A percentile compares a stretch with the other conserved stretches of the same genome.
phyloP scores from a whole-genome alignment of 2,329 filamentous ascomycete genomes.

The Aschersonia sp. region DNA sequence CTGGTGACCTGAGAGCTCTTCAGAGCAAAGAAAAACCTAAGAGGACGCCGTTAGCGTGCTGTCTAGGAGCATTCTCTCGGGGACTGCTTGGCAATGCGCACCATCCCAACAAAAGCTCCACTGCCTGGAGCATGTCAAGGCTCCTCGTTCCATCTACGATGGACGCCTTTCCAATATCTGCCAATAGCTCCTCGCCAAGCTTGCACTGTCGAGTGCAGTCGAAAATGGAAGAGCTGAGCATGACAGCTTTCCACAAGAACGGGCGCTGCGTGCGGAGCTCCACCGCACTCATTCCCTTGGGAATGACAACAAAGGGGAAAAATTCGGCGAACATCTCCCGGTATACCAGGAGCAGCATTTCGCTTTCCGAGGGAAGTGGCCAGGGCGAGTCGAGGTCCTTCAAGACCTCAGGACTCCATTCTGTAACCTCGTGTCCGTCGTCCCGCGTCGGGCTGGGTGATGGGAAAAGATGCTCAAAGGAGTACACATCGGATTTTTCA shows the following conservation, averaged over 20 bases:
- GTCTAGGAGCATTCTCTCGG: not conserved
- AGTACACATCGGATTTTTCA: conserved; percentile 10
- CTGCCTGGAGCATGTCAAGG: conserved; percentile 30
- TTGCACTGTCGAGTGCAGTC: conserved; percentile 28
- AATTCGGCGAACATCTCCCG: conserved; percentile 17
- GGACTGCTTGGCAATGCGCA: conserved; percentile 9
- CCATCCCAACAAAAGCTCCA: conserved; percentile 32
- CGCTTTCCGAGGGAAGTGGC: conserved; percentile 26
- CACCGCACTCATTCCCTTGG: conserved; percentile 18
- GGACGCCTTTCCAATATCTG: conserved; percentile 24
- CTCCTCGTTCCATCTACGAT: conserved; percentile 25
- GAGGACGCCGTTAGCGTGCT: not conserved
- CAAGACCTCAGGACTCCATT: conserved; percentile 9
- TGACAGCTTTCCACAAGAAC: conserved; percentile 33
- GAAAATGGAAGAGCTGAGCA: conserved; percentile 27
- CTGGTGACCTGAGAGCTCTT: conserved; percentile 35
- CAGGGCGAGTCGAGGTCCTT: conserved; percentile 19
- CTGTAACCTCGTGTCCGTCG: conserved; percentile 8
- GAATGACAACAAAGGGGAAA: conserved; percentile 31
- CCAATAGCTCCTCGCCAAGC: conserved; percentile 28
- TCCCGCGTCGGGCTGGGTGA: conserved; percentile 9
- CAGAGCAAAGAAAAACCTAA: conserved; percentile 31
- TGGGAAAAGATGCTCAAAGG: conserved; percentile 22
- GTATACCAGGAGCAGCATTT: conserved; percentile 22
- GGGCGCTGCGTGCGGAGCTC: conserved; percentile 23